Base-by-base conservation (phyloP, 441 rosid genomes). In the Adansonia rubrostipa region DNA sequence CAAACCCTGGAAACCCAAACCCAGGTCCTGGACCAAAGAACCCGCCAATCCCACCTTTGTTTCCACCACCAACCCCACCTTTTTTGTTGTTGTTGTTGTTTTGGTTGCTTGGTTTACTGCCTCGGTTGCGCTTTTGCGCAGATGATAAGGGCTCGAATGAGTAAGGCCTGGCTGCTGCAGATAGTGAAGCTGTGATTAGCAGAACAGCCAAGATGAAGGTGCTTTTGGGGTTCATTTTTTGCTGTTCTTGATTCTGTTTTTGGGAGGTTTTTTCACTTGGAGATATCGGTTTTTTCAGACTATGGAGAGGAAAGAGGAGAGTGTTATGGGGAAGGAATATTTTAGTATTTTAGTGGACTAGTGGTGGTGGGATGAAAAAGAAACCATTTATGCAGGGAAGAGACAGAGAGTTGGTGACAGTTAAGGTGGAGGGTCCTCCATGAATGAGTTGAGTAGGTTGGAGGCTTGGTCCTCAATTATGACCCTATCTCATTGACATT, bases 21-120 rank as follows among this genome's bases (percentile, higher is more conserved):
- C 91, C 97, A 11, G 87, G 44, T 28, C 91, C 95, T 0, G 92
- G 82, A 19, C 90, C 97, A 19, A 86, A 92, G 71, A 79, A 71
- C 65, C 93, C 93, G 0, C 86, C 92, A n/a, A 60, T 44, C 61
- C 95, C 95, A 22, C 61, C 82, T 53, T 78, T 86, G 17, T 28
- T 28, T 28, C 36, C 36, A 28, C 36, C 36, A 28, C 36, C 36
- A 28, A 2, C 36, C 36, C 36, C 36, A 28, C 42, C 42, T 36
- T 36, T 36, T 3, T 36, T 36, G 42, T 36, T 36, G 42, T 36
- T 36, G 62, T 76, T 79, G 14, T 51, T 71, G 62, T 58, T 75
- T 10, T 69, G 83, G 80, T 58, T 56, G 79, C 70, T 48, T 70
- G 82, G 45, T 56, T 84, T 74, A 17, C 33, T 82, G 19, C 60